A percentile compares a stretch with the other conserved stretches of the same genome.
Evolutionary conservation across 306 rosid genomes (phyloP).

Genomic region (Pterocarpus santalinus): DNA sequence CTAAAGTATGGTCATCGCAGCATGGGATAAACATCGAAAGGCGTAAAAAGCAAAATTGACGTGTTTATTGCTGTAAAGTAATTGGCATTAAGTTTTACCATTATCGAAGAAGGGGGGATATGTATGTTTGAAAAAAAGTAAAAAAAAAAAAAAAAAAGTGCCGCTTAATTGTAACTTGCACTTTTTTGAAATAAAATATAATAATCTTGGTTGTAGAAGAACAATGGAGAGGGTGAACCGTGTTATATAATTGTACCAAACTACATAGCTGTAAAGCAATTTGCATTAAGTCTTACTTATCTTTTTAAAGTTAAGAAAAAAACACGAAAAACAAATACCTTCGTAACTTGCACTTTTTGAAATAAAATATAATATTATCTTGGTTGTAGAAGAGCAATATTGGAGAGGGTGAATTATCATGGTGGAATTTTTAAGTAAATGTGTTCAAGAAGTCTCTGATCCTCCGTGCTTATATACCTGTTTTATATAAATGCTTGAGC

Average conservation of each 20-base stretch:
- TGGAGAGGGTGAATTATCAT: constrained; percentile 23
- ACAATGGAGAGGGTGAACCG: constrained; percentile 29
- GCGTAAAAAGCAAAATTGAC: background rate
- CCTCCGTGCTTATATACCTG: constrained; percentile 43
- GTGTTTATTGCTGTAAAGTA: background rate
- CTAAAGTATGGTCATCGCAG: constrained; percentile 1
- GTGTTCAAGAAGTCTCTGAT: constrained; percentile 35
- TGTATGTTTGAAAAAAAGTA: too few relatives aligned
- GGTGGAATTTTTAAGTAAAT: constrained; percentile 37
- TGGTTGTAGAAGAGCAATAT: constrained; percentile 28
- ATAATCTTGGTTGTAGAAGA: constrained; percentile 29
- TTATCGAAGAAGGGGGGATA: background rate
- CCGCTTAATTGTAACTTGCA: background rate
- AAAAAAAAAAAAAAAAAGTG: background rate
- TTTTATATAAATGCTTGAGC: constrained; percentile 61
- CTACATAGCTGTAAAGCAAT: constrained; percentile 5
- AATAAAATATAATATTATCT: background rate
- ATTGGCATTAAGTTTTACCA: background rate
- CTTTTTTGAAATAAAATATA: background rate
- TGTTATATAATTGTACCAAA: background rate
- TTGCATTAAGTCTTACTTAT: background rate
- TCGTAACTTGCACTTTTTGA: too few relatives aligned
- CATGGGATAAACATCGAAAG: constrained; percentile 12
- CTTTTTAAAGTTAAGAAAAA: background rate
- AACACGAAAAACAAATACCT: too few relatives aligned